These are phyloP conservation scores for Stephanodiscus triporus DNA, from an alignment of 108 stramenopile species.

Conservation along the genomic window DNA sequence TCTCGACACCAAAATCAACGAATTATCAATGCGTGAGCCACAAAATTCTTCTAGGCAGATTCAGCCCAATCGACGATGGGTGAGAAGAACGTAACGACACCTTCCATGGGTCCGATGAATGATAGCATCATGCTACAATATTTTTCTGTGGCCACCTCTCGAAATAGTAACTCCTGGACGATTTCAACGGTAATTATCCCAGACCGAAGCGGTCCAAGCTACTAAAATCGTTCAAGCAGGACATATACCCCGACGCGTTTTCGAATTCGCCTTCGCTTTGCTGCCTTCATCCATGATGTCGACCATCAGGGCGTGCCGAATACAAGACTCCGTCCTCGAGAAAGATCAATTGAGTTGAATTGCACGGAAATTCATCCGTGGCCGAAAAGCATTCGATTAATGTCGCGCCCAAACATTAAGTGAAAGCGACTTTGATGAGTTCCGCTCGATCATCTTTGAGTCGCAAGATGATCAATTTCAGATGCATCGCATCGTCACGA, in stretches of 20 bases:
- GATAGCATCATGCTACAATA: neutral
- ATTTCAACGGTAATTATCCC: neutral
- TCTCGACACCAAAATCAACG: slow-evolving; percentile 16
- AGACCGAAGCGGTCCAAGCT: slow-evolving; percentile 15
- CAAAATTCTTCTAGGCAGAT: neutral
- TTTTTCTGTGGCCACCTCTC: neutral
- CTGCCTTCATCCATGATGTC: slow-evolving; percentile 54
- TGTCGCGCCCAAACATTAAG: slow-evolving; percentile 38
- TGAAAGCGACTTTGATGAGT: slow-evolving; percentile 37
- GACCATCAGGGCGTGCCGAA: slow-evolving; percentile 68
- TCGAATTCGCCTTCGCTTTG: slow-evolving; percentile 60
- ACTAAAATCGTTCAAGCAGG: slow-evolving; percentile 18
- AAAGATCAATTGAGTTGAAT: slow-evolving; percentile 51
- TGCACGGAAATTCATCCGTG: slow-evolving; percentile 46
- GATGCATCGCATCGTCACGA: slow-evolving; percentile 40
- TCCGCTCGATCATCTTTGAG: slow-evolving; percentile 22
- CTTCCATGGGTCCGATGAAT: neutral
- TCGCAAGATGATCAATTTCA: slow-evolving; percentile 44
- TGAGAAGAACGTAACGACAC: neutral
- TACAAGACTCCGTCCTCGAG: slow-evolving; percentile 55
- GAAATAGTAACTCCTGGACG: neutral
- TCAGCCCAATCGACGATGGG: neutral
- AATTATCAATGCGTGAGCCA: slow-evolving; percentile 1
- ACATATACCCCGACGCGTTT: slow-evolving; percentile 44
- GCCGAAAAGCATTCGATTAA: slow-evolving; percentile 61